Evolutionary conservation across 2,329 filamentous ascomycete species (phyloP).

Genomic region (Stemphylium vesicarium): DNA sequence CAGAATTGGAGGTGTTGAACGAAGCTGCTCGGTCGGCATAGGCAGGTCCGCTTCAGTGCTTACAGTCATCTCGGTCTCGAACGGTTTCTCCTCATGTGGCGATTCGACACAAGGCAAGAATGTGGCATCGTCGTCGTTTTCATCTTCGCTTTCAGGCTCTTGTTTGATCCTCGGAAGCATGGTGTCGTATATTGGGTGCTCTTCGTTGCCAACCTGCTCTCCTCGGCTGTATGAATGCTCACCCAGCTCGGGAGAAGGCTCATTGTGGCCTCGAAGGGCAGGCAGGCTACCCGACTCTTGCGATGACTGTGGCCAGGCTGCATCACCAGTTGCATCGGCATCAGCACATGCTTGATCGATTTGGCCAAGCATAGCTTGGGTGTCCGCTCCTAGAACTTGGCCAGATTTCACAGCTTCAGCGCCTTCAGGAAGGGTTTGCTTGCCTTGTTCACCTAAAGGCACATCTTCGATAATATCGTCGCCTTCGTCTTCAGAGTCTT

Average conservation of each 20-base stretch:
- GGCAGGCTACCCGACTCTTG: constrained; percentile 11
- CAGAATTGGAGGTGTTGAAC: constrained; percentile 20
- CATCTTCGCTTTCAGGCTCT: constrained; percentile 11
- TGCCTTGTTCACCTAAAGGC: background rate
- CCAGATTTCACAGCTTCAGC: background rate
- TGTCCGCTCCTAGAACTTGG: constrained; percentile 28
- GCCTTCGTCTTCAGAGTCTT: constrained; percentile 45
- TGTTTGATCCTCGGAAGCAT: background rate
- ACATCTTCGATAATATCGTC: constrained; percentile 31
- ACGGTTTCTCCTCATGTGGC: background rate
- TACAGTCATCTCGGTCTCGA: background rate
- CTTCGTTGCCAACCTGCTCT: background rate
- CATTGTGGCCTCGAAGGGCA: background rate
- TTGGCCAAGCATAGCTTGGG: constrained; percentile 32
- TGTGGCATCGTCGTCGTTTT: background rate
- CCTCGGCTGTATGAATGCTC: constrained; percentile 3
- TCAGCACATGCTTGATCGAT: constrained; percentile 37
- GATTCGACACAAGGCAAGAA: background rate
- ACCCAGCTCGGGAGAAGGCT: constrained; percentile 30
- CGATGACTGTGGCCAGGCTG: constrained; percentile 1
- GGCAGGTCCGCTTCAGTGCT: background rate
- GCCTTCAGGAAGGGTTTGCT: constrained; percentile 4
- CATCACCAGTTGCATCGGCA: constrained; percentile 7
- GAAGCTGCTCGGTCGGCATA: constrained; percentile 6
- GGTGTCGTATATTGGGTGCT: background rate